These are phyloP conservation scores for Juncus inflexus DNA, from an alignment of 176 grass and related monocot genomes.

Conservation along the genomic window DNA sequence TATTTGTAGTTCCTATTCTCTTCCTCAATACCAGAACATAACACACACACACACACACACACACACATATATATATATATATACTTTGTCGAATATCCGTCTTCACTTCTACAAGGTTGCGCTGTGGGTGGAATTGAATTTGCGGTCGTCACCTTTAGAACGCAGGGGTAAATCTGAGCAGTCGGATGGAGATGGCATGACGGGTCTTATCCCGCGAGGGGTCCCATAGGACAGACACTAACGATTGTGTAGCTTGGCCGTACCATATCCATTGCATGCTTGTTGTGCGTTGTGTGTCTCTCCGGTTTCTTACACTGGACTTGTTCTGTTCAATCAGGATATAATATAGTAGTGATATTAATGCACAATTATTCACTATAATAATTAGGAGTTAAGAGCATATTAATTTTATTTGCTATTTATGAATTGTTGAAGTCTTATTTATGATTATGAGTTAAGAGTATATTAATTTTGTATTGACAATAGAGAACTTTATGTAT, in stretches of 20 bases:
- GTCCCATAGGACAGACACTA: slow-evolving; percentile 26
- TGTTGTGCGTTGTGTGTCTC: slow-evolving; percentile 5
- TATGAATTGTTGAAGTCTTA: too few species aligned
- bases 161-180: slow-evolving; percentile 9
- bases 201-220: slow-evolving; percentile 22
- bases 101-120: too few species aligned
- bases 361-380: too few species aligned
- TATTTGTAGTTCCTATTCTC: neutral
- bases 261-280: slow-evolving; percentile 9
- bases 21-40: neutral
- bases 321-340: neutral
- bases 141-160: slow-evolving; percentile 19
- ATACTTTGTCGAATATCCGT: too few species aligned
- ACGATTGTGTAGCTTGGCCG: neutral
- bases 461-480: too few species aligned
- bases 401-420: too few species aligned
- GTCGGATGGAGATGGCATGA: slow-evolving; percentile 21
- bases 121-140: too few species aligned
- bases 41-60: too few species aligned
- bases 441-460: too few species aligned
- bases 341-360: too few species aligned
- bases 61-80: neutral
- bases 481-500: too few species aligned
- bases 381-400: too few species aligned
- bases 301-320: slow-evolving; percentile 3